Conservation (phyloP, 164 flowering plant species). For the Malania oleifera region DNA sequence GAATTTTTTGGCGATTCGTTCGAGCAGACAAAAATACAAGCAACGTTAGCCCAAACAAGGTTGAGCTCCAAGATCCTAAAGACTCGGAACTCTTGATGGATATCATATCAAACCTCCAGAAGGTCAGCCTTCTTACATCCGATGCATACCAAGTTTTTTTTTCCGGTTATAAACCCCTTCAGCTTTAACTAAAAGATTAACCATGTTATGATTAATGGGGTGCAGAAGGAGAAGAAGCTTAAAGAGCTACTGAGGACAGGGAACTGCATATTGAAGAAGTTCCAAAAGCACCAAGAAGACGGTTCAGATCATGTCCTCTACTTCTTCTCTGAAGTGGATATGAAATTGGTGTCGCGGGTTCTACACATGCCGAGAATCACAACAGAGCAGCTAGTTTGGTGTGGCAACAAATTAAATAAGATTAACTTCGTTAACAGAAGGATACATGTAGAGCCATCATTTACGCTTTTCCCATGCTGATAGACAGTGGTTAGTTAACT, state of each 20-base stretch:
- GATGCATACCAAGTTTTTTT: no score
- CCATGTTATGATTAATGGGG: background rate
- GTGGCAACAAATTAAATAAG: background rate
- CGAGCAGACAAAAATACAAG: background rate
- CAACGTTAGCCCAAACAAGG: background rate
- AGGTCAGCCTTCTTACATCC: background rate
- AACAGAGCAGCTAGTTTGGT: constrained; percentile 1
- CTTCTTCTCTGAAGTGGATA: constrained; percentile 3
- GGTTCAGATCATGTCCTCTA: constrained; percentile 1
- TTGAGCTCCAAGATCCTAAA: background rate
- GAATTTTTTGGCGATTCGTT: constrained; percentile 1
- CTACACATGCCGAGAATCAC: background rate
- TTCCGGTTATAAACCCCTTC: no score
- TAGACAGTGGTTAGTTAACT: background rate
- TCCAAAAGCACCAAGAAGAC: background rate
- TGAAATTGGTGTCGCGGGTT: constrained; percentile 2
- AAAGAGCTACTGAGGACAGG: background rate
- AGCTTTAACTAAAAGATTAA: background rate
- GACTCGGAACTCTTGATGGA: background rate
- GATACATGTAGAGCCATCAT: constrained; percentile 6
- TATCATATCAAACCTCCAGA: background rate
- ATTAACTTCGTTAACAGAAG: background rate
- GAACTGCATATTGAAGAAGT: background rate
- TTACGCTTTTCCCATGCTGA: constrained; percentile 4
- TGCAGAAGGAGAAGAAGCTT: constrained; percentile 7